Evolutionary conservation across 1,284 basidiomycete species (phyloP).

Genomic region (Cystobasidium sp.): DNA sequence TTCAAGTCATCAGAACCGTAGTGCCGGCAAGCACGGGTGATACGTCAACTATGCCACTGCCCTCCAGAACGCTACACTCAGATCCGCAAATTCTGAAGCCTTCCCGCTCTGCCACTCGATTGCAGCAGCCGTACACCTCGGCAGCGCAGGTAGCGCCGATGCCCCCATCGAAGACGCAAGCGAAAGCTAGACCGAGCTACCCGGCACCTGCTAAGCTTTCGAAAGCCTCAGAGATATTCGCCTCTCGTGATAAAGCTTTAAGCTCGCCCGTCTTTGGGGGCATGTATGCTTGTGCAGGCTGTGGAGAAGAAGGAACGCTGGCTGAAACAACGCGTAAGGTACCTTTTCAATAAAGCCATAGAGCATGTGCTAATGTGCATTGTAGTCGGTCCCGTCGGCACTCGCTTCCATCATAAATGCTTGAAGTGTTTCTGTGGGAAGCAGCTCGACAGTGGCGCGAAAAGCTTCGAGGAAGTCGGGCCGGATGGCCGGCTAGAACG

Average conservation of each 20-base stretch:
- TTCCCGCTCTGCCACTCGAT: constrained; percentile 20
- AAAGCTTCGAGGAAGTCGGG: constrained; percentile 18
- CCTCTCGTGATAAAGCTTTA: constrained; percentile 13
- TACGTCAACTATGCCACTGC: constrained; percentile 11
- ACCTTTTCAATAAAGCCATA: not conserved
- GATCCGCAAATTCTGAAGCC: constrained; percentile 6
- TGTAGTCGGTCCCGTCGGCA: constrained; percentile 40
- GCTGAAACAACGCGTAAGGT: constrained; percentile 38
- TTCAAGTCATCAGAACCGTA: not conserved
- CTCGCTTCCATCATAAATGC: constrained; percentile 41
- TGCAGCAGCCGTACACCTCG: constrained; percentile 36
- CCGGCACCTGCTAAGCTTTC: constrained; percentile 29
- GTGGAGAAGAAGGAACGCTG: constrained; percentile 19
- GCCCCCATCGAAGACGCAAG: constrained; percentile 37
- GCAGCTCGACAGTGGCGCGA: constrained; percentile 40
- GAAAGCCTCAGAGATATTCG: constrained; percentile 40
- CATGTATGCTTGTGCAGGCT: constrained; percentile 38
- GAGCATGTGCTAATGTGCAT: not conserved
- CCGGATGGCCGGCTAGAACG: constrained; percentile 13
- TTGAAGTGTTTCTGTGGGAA: constrained; percentile 34
- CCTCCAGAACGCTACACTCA: constrained; percentile 8
- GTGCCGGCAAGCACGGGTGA: not conserved
- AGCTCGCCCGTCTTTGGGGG: constrained; percentile 33
- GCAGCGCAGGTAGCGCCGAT: constrained; percentile 34
- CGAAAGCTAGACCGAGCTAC: constrained; percentile 1